A percentile compares a stretch with the other conserved stretches of the same genome.
phyloP scores from a whole-genome alignment of 108 stramenopile genomes.

The Nitzschia palea region DNA sequence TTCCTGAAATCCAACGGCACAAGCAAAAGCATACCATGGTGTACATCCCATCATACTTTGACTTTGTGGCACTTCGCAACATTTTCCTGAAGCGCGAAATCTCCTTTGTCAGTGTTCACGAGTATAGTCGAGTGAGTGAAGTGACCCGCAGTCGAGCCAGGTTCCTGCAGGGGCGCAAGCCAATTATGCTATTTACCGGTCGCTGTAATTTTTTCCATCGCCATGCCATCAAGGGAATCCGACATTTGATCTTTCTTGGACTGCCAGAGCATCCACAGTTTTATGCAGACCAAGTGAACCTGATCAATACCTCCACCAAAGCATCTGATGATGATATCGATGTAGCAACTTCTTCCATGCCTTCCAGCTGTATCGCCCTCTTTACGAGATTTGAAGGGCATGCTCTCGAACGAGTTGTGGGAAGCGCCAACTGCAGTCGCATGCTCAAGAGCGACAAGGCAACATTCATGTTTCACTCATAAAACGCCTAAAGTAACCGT shows the following conservation, averaged over 20 bases:
- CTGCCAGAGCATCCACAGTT: conserved; percentile 92
- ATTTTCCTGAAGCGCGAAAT: conserved; percentile 70
- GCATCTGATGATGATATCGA: conserved; percentile 32
- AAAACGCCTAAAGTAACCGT: neutral
- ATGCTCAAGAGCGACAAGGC: conserved; percentile 75
- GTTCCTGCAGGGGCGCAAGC: conserved; percentile 90
- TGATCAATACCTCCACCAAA: conserved; percentile 35
- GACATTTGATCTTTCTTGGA: conserved; percentile 89
- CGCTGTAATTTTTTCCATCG: conserved; percentile 92
- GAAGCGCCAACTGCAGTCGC: conserved; percentile 59
- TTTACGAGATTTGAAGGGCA: conserved; percentile 91
- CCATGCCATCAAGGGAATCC: conserved; percentile 86
- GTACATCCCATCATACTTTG: conserved; percentile 93
- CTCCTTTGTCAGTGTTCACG: conserved; percentile 78
- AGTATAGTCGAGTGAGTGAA: conserved; percentile 88
- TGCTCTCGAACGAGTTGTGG: conserved; percentile 91
- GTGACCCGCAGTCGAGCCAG: conserved; percentile 84
- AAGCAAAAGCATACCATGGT: conserved; percentile 90
- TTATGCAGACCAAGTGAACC: conserved; percentile 86
- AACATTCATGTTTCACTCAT: conserved; percentile 67
- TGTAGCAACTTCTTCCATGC: conserved; percentile 11
- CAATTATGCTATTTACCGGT: conserved; percentile 94
- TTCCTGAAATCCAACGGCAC: conserved; percentile 69
- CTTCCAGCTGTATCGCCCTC: conserved; percentile 65
- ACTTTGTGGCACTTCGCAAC: conserved; percentile 91